Percentiles rank a stretch among this genome's conserved stretches.
These are phyloP conservation scores for Porcisia hertigi DNA, from an alignment of 208 protist genomes.

Conservation along the genomic window DNA sequence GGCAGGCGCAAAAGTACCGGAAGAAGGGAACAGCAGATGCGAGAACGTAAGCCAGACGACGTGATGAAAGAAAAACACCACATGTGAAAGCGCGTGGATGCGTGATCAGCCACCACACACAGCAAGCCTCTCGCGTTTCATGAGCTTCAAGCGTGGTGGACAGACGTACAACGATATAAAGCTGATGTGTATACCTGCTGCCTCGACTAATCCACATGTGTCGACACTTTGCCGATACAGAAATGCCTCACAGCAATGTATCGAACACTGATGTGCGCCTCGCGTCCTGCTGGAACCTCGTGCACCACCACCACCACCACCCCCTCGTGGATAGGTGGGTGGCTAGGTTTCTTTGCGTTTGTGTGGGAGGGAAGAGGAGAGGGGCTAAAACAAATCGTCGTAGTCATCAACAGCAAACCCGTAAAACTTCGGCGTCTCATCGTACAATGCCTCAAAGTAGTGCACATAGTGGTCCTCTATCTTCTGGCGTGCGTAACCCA, in stretches of 20 bases:
- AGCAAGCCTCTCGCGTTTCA: neutral
- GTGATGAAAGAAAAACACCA: neutral
- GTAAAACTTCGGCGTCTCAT: constrained; percentile 91
- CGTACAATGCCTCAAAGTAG: constrained; percentile 89
- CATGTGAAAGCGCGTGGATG: neutral
- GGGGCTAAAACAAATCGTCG: constrained; percentile 84
- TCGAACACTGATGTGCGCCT: neutral
- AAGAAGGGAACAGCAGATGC: no score
- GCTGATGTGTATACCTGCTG: neutral
- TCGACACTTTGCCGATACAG: neutral
- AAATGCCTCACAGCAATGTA: neutral
- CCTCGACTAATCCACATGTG: neutral
- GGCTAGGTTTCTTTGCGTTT: neutral
- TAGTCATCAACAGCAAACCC: constrained; percentile 93
- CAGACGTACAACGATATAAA: neutral
- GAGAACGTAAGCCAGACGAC: neutral
- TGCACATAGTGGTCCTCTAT: constrained; percentile 90
- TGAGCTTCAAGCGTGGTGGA: neutral
- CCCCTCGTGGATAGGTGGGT: no score
- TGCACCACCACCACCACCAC: neutral
- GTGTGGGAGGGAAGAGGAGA: neutral
- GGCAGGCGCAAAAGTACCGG: no score
- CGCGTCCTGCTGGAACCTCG: neutral
- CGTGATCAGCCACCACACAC: neutral
- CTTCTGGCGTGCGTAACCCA: constrained; percentile 84